These are phyloP conservation scores for Penicillium longicatenatum DNA, from an alignment of 495 filamentous ascomycete genomes.

Conservation along the genomic window DNA sequence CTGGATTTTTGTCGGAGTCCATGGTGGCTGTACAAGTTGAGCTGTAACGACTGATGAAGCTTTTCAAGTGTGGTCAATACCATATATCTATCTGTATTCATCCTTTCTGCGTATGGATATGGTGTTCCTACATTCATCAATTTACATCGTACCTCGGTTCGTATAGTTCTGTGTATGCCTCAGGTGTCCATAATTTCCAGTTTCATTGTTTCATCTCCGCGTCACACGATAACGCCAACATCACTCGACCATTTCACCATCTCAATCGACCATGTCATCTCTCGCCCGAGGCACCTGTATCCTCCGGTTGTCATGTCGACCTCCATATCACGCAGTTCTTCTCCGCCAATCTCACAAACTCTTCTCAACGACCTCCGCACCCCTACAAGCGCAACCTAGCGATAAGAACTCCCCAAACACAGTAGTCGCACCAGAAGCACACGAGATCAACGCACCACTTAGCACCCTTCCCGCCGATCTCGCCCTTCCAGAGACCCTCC, in stretches of 20 bases:
- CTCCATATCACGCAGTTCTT: background rate
- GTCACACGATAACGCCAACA: background rate
- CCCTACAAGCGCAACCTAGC: constrained; percentile 2
- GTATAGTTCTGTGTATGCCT: background rate
- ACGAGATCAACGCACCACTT: constrained; percentile 41
- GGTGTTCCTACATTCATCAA: no score
- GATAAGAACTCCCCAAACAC: constrained; percentile 12
- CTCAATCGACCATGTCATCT: constrained; percentile 12
- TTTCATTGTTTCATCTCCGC: background rate
- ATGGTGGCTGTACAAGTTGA: constrained; percentile 58
- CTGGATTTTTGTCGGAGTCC: constrained; percentile 55
- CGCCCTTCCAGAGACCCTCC: constrained; percentile 26
- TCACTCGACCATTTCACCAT: background rate
- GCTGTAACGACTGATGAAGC: constrained; percentile 30
- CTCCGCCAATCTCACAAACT: background rate
- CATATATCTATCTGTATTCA: background rate
- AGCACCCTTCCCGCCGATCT: constrained; percentile 42
- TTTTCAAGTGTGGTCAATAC: background rate
- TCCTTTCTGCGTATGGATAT: background rate
- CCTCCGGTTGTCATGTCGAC: constrained; percentile 4
- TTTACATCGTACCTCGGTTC: background rate
- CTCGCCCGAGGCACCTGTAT: constrained; percentile 7
- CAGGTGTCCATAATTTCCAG: constrained; percentile 11
- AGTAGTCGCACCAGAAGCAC: constrained; percentile 12
- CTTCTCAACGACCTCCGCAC: constrained; percentile 28